phyloP scores from a whole-genome alignment of 2,329 filamentous ascomycete genomes.

The Diaporthe helianthi region DNA sequence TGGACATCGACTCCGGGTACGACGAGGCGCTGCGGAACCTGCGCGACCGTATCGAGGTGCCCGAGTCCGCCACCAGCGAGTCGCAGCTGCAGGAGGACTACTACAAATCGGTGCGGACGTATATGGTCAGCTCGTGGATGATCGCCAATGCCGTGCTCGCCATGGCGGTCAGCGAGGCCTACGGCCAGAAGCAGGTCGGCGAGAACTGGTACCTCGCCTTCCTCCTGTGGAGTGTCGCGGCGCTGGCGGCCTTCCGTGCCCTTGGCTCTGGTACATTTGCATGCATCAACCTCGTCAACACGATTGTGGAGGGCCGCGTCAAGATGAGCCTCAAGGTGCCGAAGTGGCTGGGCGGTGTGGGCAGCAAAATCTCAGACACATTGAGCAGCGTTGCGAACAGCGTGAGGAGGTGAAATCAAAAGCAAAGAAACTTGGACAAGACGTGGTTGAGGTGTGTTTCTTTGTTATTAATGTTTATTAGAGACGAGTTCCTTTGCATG shows the following conservation, averaged over 20 bases:
- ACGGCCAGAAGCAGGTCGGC: constrained; percentile 73
- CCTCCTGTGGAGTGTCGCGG: constrained; percentile 90
- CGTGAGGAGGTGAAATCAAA: constrained; percentile 43
- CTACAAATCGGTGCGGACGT: constrained; percentile 95
- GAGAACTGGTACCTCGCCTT: constrained; percentile 92
- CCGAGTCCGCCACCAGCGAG: constrained; percentile 67
- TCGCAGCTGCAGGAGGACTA: constrained; percentile 95
- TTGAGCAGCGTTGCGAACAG: constrained; percentile 58
- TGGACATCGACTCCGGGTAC: constrained; percentile 97
- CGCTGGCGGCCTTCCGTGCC: constrained; percentile 85
- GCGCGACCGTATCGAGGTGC: constrained; percentile 87
- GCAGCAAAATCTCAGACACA: constrained; percentile 54
- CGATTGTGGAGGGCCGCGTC: constrained; percentile 84
- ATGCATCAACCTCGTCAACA: constrained; percentile 83
- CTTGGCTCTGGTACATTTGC: constrained; percentile 83
- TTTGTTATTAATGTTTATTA: not conserved
- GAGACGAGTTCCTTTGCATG: not conserved
- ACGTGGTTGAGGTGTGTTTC: not conserved
- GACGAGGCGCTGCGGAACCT: constrained; percentile 97
- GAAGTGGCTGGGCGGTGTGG: constrained; percentile 55
- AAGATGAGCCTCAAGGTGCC: constrained; percentile 63
- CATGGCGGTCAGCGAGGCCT: constrained; percentile 91
- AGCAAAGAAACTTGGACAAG: constrained; percentile 28
- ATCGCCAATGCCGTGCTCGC: constrained; percentile 88
- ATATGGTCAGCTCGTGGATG: constrained; percentile 98